Conservation (phyloP, 1,284 basidiomycete species). For the Tranzscheliella williamsii region DNA sequence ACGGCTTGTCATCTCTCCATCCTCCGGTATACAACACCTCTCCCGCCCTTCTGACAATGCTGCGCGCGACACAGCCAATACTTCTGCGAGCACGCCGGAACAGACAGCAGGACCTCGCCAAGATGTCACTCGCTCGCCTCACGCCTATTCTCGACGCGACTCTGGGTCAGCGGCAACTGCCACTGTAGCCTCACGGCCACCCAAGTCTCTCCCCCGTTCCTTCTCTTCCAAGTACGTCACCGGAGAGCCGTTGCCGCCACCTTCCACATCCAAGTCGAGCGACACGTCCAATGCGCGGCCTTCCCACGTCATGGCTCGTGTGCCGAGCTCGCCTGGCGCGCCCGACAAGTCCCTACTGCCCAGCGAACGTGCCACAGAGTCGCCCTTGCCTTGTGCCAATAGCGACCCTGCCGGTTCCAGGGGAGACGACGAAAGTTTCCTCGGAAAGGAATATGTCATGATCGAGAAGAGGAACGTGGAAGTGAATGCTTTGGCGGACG, state of each 20-base stretch:
- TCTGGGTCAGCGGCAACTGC: no score
- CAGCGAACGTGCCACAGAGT: slow-evolving; percentile 3
- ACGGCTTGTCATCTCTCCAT: slow-evolving; percentile 23
- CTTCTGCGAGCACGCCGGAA: background rate
- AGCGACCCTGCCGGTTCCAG: slow-evolving; percentile 2
- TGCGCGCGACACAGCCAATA: background rate
- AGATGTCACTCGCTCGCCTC: no score
- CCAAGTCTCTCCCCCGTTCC: slow-evolving; percentile 14
- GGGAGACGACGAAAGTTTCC: slow-evolving; percentile 44
- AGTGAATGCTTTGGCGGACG: slow-evolving; percentile 67
- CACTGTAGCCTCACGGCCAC: background rate
- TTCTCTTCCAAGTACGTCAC: slow-evolving; percentile 39
- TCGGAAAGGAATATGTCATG: slow-evolving; percentile 66
- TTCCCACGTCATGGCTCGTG: slow-evolving; percentile 3
- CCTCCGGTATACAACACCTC: slow-evolving; percentile 14
- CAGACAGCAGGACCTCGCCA: background rate
- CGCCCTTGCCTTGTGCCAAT: background rate
- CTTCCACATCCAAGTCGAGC: background rate
- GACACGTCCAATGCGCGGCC: background rate
- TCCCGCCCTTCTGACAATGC: slow-evolving; percentile 1
- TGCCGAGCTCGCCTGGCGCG: slow-evolving; percentile 20
- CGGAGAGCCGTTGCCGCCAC: slow-evolving; percentile 9
- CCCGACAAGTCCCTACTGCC: slow-evolving; percentile 10
- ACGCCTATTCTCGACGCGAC: no score
- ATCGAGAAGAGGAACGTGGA: slow-evolving; percentile 68